A percentile compares a stretch with the other conserved stretches of the same genome.
Evolutionary conservation across 108 stramenopile genomes (phyloP).

Genomic region (Fragilariopsis cylindrus): DNA sequence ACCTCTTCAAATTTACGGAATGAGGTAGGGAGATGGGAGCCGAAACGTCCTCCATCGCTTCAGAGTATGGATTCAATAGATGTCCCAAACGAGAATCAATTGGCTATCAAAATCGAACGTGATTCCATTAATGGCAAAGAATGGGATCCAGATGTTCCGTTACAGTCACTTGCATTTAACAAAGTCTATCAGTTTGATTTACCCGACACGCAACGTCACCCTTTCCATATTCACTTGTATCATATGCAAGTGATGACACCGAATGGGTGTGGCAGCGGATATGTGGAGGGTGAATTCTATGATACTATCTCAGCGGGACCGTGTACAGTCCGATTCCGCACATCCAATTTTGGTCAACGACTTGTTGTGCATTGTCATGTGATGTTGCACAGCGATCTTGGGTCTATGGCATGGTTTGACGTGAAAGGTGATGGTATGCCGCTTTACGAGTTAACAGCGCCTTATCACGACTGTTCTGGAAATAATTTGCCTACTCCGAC

Average conservation of each 20-base stretch:
- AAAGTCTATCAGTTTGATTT: conserved; percentile 41
- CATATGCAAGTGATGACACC: conserved; percentile 46
- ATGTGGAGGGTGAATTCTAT: conserved; percentile 48
- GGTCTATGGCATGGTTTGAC: conserved; percentile 35
- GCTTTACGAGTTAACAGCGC: background rate
- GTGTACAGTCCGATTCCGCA: conserved; percentile 41
- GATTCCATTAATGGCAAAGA: conserved; percentile 27
- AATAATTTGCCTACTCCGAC: background rate
- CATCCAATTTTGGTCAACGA: conserved; percentile 30
- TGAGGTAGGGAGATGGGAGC: conserved; percentile 8
- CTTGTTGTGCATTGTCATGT: conserved; percentile 50
- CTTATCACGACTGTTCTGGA: conserved; percentile 6
- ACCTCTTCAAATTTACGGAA: conserved; percentile 3
- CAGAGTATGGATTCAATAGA: background rate
- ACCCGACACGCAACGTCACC: conserved; percentile 23
- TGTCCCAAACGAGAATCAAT: conserved; percentile 1
- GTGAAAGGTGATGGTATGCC: conserved; percentile 13
- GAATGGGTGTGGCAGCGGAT: conserved; percentile 36
- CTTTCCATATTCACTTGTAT: conserved; percentile 50
- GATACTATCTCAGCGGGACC: conserved; percentile 36
- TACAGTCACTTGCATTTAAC: conserved; percentile 23
- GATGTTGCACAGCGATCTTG: conserved; percentile 40
- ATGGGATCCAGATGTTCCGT: conserved; percentile 22
- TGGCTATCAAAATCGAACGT: conserved; percentile 9
- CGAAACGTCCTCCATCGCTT: conserved; percentile 20